phyloP scores from a whole-genome alignment of 179 eudicot species.

The Sideroxylon spinosum region DNA sequence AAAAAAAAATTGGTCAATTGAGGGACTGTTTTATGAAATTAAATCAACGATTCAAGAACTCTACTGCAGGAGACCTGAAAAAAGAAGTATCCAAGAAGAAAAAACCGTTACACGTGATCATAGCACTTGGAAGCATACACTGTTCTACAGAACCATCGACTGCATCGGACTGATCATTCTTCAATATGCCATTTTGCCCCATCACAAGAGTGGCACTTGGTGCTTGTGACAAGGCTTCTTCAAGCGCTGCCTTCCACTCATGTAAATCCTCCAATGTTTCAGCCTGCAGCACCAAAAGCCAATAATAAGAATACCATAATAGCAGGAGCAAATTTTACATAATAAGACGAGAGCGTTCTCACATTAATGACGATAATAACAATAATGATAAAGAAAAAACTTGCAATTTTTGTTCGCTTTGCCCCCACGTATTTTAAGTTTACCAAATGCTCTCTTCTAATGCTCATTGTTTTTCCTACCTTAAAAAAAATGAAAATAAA shows the following conservation, averaged over 20 bases:
- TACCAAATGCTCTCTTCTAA: not conserved
- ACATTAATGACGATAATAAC: not conserved
- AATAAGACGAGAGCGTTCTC: no score
- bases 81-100: not conserved
- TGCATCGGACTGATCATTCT: conserved; percentile 45
- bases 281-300: conserved; percentile 46
- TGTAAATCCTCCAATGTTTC: conserved; percentile 76
- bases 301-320: not conserved
- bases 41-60: no score
- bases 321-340: not conserved
- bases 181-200: conserved; percentile 58
- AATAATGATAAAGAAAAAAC: not conserved
- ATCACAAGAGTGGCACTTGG: conserved; percentile 53
- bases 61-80: not conserved
- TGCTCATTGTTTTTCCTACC: not conserved
- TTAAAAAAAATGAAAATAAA: no score
- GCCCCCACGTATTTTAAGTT: not conserved
- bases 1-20: no score
- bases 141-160: conserved; percentile 42
- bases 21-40: no score
- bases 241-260: conserved; percentile 88
- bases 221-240: conserved; percentile 80
- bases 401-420: not conserved
- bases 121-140: conserved; percentile 6
- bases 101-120: not conserved